Base-by-base conservation (phyloP, 1,139 yeast species). In the Hansenula anomala region DNA sequence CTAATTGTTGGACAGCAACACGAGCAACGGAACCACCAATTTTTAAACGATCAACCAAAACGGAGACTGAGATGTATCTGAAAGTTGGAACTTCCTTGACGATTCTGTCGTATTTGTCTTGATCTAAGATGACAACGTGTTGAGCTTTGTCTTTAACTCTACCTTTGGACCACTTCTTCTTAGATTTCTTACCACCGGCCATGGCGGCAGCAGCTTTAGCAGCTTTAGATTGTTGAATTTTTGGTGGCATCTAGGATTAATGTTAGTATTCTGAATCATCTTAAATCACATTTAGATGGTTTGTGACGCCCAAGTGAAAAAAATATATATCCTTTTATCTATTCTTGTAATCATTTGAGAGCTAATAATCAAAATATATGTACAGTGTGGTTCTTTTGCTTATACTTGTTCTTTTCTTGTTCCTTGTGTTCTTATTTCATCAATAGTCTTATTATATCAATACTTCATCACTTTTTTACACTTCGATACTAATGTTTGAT, bases 91-190 rank as follows among this genome's bases (percentile, higher is more conserved):
- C 97, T 69, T 94, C 98, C 87, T 92, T 94, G 78, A 89, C 73
- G 78, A 92, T 87, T 80, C 96, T 88, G 94, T 92, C 98, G 79
- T 85, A 89, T 71, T 90, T 87, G 62, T 92, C 96, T 79, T 94
- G 97, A 75, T 92, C 98, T 67, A 94, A 80, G 72, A 87, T 78
- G 67, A 92, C 92, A 69, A 89, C 82, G 82, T 92, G 98, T 73
- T 87, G 95, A 64, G 98, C 98, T 95, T 87, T 92, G 78, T 92
- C 99, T 94, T 94, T 94, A 74, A 89, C 96, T 86, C 95, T 89
- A 76, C 97, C 97, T 83, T 92, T 90, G 84, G 95, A 86, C 98
- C 98, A 92, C 96, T 92, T 92, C 95, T 92, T 92, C 89, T 94
- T 92, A 77, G 96, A 89, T 73, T 92, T 89, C 88, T 92, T 92